phyloP scores from a whole-genome alignment of 257 asterid species.

The Solanum chiquidenum region DNA sequence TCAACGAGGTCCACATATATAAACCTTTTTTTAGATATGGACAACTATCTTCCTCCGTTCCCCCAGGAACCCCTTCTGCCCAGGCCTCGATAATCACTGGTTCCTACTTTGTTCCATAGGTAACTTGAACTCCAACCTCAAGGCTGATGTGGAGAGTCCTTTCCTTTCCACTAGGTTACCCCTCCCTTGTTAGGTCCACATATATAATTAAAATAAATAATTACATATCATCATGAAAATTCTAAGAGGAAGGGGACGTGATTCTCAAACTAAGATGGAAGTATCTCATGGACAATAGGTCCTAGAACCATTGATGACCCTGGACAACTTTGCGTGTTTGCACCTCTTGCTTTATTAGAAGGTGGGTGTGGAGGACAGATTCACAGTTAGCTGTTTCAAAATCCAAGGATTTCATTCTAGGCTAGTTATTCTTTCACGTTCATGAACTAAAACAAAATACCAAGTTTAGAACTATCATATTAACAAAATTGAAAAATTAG shows the following conservation, averaged over 20 bases:
- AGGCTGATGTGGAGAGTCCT: not conserved
- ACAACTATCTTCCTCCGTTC: not conserved
- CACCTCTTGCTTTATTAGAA: not conserved
- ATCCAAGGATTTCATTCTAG: not conserved
- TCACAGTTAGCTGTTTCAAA: not conserved
- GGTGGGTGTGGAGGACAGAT: not conserved
- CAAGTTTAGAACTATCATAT: not conserved
- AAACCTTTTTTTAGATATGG: not conserved
- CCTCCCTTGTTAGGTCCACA: not conserved
- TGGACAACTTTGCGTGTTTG: not conserved
- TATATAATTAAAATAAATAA: not conserved
- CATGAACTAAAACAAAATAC: not conserved
- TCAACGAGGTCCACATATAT: not conserved
- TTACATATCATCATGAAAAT: not conserved
- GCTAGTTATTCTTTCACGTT: not conserved
- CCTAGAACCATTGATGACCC: not conserved
- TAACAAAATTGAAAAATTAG: not conserved
- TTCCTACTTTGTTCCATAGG: not conserved
- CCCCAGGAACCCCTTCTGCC: not conserved
- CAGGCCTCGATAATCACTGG: not conserved
- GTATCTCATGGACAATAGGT: not conserved
- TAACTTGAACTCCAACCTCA: not conserved
- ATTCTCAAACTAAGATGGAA: not conserved
- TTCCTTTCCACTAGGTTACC: not conserved
- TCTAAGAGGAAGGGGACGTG: not conserved